Evolutionary conservation across 177 flowering plant genomes (phyloP).

Genomic region (Telopea speciosissima): DNA sequence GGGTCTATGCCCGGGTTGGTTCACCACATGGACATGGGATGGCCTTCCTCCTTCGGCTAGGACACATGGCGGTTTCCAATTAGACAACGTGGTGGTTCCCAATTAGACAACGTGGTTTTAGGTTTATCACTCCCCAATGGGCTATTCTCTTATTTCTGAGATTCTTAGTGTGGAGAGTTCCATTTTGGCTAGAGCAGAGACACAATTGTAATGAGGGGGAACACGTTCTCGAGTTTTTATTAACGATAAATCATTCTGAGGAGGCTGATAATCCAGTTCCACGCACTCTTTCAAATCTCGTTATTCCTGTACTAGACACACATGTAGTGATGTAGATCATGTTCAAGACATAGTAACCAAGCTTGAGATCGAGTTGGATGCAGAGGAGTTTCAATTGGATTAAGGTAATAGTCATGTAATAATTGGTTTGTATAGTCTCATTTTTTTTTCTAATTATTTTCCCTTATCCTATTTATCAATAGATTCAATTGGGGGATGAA

Average conservation of each 20-base stretch:
- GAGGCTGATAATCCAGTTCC: constrained; percentile 99
- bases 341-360: constrained; percentile 88
- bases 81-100: too few relatives aligned
- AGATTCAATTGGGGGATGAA: too few relatives aligned
- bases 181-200: constrained; percentile 24
- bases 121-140: too few relatives aligned
- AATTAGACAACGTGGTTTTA: too few relatives aligned
- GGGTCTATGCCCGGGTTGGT: too few relatives aligned
- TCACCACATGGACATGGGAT: too few relatives aligned
- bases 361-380: constrained; percentile 86
- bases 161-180: constrained; percentile 76
- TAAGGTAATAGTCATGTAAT: constrained; percentile 46
- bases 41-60: too few relatives aligned
- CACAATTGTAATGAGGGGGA: constrained; percentile 68
- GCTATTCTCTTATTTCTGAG: constrained; percentile 76
- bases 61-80: too few relatives aligned
- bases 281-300: constrained; percentile 63
- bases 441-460: not conserved
- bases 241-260: constrained; percentile 97
- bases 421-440: not conserved
- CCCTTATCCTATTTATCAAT: not conserved
- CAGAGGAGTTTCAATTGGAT: constrained; percentile 84
- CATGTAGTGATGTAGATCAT: constrained; percentile 96
- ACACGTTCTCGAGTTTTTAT: constrained; percentile 78
- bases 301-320: constrained; percentile 83